Percentiles rank a stretch among this genome's conserved stretches.
phyloP scores from a whole-genome alignment of 805 yeast genomes.

The Yamadazyma paraphyllophila region DNA sequence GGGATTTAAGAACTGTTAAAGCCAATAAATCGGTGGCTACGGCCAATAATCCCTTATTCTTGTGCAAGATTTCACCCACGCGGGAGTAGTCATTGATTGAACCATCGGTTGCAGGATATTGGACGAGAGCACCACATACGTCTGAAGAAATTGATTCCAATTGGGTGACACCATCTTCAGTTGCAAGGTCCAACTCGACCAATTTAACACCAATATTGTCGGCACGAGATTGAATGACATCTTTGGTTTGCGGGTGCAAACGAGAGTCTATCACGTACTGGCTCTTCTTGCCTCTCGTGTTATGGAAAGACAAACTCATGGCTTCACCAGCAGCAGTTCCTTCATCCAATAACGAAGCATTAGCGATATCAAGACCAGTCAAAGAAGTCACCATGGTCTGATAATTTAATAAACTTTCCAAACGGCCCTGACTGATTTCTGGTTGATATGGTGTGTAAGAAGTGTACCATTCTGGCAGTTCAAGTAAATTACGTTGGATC shows the following conservation, averaged over 20 bases:
- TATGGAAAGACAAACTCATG: slow-evolving; percentile 76
- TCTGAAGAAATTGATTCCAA: slow-evolving; percentile 27
- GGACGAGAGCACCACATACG: slow-evolving; percentile 80
- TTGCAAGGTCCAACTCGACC: slow-evolving; percentile 52
- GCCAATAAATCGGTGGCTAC: slow-evolving; percentile 94
- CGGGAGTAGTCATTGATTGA: slow-evolving; percentile 48
- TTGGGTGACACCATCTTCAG: slow-evolving; percentile 30
- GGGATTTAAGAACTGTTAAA: slow-evolving; percentile 79
- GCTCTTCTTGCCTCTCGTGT: slow-evolving; percentile 61
- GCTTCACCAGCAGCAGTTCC: slow-evolving; percentile 99
- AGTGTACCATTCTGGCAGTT: slow-evolving; percentile 97
- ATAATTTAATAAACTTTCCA: slow-evolving; percentile 84
- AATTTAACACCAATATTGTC: slow-evolving; percentile 67
- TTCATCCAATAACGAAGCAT: slow-evolving; percentile 92
- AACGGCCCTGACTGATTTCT: slow-evolving; percentile 94
- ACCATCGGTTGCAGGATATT: slow-evolving; percentile 91
- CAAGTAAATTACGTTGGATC: slow-evolving; percentile 86
- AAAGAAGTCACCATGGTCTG: slow-evolving; percentile 90
- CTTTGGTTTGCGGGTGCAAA: slow-evolving; percentile 82
- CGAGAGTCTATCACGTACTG: slow-evolving; percentile 71
- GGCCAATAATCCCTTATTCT: slow-evolving; percentile 69
- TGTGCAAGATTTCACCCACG: slow-evolving; percentile 66
- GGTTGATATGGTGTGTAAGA: slow-evolving; percentile 99
- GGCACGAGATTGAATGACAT: slow-evolving; percentile 79
- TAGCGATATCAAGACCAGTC: slow-evolving; percentile 93